phyloP scores from a whole-genome alignment of 192 early-diverging fungal genomes.

The Jimgerdemannia flammicorona region DNA sequence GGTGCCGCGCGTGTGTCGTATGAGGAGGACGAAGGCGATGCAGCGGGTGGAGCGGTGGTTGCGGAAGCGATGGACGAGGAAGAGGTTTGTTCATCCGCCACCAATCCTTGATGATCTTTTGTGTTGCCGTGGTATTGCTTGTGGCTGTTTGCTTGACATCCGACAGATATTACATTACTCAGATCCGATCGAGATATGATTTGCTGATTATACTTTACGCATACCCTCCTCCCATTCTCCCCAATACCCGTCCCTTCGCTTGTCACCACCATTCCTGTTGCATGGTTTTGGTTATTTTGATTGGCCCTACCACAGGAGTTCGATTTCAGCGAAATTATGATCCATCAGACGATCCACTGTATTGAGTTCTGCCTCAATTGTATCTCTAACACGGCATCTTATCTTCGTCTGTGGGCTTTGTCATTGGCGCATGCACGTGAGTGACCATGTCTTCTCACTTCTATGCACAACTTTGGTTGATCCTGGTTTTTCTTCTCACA shows the following conservation, averaged over 20 bases:
- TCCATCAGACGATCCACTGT: constrained; percentile 97
- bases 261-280: no score
- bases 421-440: constrained; percentile 94
- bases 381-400: constrained; percentile 98
- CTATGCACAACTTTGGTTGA: not conserved
- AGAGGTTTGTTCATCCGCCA: constrained; percentile 15
- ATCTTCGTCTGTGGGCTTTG: constrained; percentile 98
- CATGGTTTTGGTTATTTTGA: no score
- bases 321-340: constrained; percentile 96
- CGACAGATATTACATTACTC: no score
- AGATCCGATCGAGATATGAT: no score
- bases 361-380: constrained; percentile 96
- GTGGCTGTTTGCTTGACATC: no score
- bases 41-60: constrained; percentile 47
- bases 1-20: constrained; percentile 27
- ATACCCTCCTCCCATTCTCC: no score
- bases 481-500: not conserved
- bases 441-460: constrained; percentile 13
- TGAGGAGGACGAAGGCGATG: constrained; percentile 34
- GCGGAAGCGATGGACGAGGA: constrained; percentile 67
- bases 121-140: no score
- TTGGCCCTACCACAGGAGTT: constrained; percentile 52
- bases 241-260: no score
- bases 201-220: no score
- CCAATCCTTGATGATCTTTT: not conserved